Evolutionary conservation across 2,329 filamentous ascomycete species (phyloP), one percentile per base, ranked within the genome.

Genomic region (Hymenoscyphus albidus): DNA sequence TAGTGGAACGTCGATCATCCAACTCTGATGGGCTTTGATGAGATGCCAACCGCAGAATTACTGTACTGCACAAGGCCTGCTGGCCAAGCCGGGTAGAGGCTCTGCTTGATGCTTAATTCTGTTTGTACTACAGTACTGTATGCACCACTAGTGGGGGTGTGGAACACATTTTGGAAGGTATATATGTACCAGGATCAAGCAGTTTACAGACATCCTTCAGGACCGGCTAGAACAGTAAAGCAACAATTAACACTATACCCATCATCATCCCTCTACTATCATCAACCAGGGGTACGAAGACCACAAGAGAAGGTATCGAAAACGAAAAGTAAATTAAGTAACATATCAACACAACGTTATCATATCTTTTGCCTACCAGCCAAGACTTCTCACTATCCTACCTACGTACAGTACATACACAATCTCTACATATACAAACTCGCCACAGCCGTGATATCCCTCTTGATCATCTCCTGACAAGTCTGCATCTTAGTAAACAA

Each of bases 401-500:
- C 35, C 35, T 35, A 10, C 9, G 35, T 35, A 35, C 27, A 27
- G 27, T 9, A 13, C 38, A 32, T 27, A n/a, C 9, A 31, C 22
- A 22, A 40, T 31, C 27, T 56, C 54, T 82, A 96, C 90, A 96
- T 93, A 75, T 96, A 96, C 74, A 96, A 78, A 76, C 89, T 92
- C 14, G 93, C 92, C 48, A 93, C 92, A 18, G 93, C 93, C 27
- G 92, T 96, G 62, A 97, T 95, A 76, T 97, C 95, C 74, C 95
- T 82, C 83, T 97, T 96, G 76, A 99, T 99, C 84, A 97, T 85
- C 82, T 99, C 95, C 83, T 98, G 94, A 70, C 94, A 96, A 68
- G 88, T 88, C 79, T 96, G 89, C 94, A 99, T 99, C 85, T 99
- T 99, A 70, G 89, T 87, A 77, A 96, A 97, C 70, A 99, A 80